These are phyloP conservation scores for Deuterostichococcus epilithicus DNA, from an alignment of 139 green algal genomes.

Conservation along the genomic window DNA sequence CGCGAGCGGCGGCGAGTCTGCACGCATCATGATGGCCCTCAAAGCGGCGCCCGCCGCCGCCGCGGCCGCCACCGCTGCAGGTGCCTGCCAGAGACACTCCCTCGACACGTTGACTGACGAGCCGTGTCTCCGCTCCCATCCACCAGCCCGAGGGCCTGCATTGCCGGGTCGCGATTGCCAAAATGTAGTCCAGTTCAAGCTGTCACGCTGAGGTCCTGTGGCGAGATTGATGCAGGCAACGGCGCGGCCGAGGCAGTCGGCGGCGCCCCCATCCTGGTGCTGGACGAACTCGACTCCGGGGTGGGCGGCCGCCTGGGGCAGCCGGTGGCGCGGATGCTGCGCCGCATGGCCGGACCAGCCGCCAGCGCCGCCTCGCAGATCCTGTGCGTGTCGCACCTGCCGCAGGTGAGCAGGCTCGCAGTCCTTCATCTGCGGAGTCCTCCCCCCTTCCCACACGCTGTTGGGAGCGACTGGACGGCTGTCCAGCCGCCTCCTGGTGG, in stretches of 20 bases:
- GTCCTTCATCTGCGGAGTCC: not conserved
- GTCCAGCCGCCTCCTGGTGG: no score
- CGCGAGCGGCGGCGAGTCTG: slow-evolving; percentile 72
- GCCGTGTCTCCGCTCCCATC: no score
- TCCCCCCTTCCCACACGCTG: no score
- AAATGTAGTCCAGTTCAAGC: no score
- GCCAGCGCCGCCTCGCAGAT: slow-evolving; percentile 47
- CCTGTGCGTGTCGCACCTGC: slow-evolving; percentile 77
- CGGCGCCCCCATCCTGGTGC: slow-evolving; percentile 53
- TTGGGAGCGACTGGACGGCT: slow-evolving; percentile 12
- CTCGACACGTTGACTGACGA: no score
- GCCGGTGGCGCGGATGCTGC: slow-evolving; percentile 59
- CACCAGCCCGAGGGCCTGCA: no score
- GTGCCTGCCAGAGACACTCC: no score
- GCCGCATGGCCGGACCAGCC: slow-evolving; percentile 39
- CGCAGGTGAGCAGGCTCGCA: slow-evolving; percentile 46
- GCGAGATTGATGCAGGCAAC: not conserved
- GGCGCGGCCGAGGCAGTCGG: not conserved
- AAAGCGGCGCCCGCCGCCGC: slow-evolving; percentile 63
- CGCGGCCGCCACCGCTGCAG: slow-evolving; percentile 5
- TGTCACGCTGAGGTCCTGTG: no score
- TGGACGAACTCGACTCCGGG: slow-evolving; percentile 81
- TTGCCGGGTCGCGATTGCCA: no score
- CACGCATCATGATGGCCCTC: slow-evolving; percentile 79
- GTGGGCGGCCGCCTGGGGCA: slow-evolving; percentile 63